Evolutionary conservation across 2,329 filamentous ascomycete genomes (phyloP), one percentile per base, ranked within the genome.

Genomic region (Sporothrix brasiliensis): DNA sequence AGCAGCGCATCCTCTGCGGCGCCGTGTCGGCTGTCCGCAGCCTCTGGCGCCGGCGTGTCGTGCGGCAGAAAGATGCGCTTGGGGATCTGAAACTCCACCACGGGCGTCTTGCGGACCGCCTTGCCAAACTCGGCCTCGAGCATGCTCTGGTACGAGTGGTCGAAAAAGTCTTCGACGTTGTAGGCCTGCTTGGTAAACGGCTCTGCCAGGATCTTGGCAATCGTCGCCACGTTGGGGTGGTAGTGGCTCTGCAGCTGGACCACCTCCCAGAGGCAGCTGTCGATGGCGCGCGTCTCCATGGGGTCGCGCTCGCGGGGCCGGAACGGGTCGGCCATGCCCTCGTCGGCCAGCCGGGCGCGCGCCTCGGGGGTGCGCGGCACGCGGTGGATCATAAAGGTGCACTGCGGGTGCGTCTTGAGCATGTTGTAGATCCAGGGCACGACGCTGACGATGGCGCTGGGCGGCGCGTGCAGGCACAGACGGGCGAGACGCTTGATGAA

Each of bases 131-230:
- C 95, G 3, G 90, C 90, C 72, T 95, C 92, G 56, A 98, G 81
- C 78, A 99, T 92, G 77, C 88, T 92, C 76, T 84, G 87, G 80
- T 98, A 99, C 0, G 92, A 94, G 79, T 98, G 93, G 77, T 99
- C 95, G 63, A 98, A 82, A 80, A 99, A 99, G 78, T 99, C 95
- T 78, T 99, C 95, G n/a, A 97, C 82, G 75, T 93, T 95, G 80
- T 98, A 99, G 2, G 91, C 87, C 75, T 93, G 90, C 82, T 99
- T 99, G 2, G 95, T 99, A 79, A 98, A 99, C 79, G 98, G 95
- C 81, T 98, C 93, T 2, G 92, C 92, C 70, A 99, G 89, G 73
- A 99, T 97, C 80, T 93, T 95, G 58, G 93, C 91, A 75, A 99
- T 89, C 2, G 94, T 95, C 0, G 94, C 94, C 30, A 99, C 93